Conservation (phyloP, 192 early-diverging fungal species). For the Podila minutissima region DNA sequence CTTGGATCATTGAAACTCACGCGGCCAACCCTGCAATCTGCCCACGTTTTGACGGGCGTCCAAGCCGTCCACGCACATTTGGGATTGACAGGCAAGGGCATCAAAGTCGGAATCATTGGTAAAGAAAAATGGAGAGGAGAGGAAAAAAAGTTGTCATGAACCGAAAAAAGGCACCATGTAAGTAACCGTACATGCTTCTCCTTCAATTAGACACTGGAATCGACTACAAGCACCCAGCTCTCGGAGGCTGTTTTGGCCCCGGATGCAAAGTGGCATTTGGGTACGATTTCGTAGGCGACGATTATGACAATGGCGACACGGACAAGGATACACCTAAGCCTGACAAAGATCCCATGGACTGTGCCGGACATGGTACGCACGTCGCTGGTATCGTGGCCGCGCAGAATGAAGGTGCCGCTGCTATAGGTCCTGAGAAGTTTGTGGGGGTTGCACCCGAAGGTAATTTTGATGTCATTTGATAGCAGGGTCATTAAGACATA, state of each 20-base stretch:
- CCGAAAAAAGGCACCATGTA: too few species aligned
- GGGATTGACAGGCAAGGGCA: constrained; percentile 50
- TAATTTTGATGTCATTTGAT: constrained; percentile 2
- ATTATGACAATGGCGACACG: constrained; percentile 24
- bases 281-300: constrained; percentile 69
- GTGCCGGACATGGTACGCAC: constrained; percentile 73
- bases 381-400: constrained; percentile 79
- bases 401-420: constrained; percentile 60
- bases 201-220: constrained; percentile 48
- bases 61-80: constrained; percentile 2
- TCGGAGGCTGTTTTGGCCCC: constrained; percentile 66
- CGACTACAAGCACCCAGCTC: constrained; percentile 67
- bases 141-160: not conserved
- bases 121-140: constrained; percentile 11
- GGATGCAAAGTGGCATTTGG: constrained; percentile 64
- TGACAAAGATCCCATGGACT: constrained; percentile 65
- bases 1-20: constrained; percentile 13
- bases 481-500: not conserved
- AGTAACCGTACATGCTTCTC: too few species aligned
- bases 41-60: constrained; percentile 22
- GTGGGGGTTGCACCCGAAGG: constrained; percentile 86
- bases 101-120: constrained; percentile 64
- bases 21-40: constrained; percentile 38
- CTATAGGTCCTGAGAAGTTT: constrained; percentile 53
- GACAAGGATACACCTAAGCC: constrained; percentile 53